Conservation (phyloP, 306 rosid genomes). For the Cucurbita maxima region DNA sequence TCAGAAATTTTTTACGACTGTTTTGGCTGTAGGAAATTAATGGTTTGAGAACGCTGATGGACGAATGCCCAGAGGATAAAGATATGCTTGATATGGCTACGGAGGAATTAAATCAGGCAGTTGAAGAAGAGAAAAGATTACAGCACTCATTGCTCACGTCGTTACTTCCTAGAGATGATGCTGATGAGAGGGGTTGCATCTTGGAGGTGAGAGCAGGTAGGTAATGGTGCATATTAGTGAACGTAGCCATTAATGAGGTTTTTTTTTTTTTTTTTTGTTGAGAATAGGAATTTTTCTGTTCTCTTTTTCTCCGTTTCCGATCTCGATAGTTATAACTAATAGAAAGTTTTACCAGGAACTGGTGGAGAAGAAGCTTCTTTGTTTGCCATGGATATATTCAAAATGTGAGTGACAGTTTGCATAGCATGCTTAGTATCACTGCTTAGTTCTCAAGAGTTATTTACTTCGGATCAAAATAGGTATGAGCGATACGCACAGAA, state of each 20-base stretch:
- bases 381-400: constrained; percentile 86
- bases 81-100: constrained; percentile 75
- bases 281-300: not conserved
- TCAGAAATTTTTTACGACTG: not conserved
- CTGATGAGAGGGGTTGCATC: constrained; percentile 89
- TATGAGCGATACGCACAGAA: constrained; percentile 69
- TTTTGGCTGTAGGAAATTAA: constrained; percentile 43
- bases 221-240: constrained; percentile 19
- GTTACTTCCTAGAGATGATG: constrained; percentile 86
- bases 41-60: constrained; percentile 49
- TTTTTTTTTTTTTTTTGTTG: not conserved
- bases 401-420: constrained; percentile 42
- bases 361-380: constrained; percentile 94
- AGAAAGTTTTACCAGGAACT: constrained; percentile 35
- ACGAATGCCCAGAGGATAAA: constrained; percentile 62
- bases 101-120: constrained; percentile 46
- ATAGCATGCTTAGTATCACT: not conserved
- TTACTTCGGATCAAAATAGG: constrained; percentile 26
- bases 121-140: constrained; percentile 43
- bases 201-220: constrained; percentile 99
- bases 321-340: constrained; percentile 1
- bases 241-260: not conserved
- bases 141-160: constrained; percentile 50
- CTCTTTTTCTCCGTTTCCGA: not conserved
- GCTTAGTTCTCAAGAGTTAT: not conserved